These are phyloP conservation scores for Penicillium psychrofluorescens DNA, from an alignment of 495 filamentous ascomycete species.

Conservation along the genomic window DNA sequence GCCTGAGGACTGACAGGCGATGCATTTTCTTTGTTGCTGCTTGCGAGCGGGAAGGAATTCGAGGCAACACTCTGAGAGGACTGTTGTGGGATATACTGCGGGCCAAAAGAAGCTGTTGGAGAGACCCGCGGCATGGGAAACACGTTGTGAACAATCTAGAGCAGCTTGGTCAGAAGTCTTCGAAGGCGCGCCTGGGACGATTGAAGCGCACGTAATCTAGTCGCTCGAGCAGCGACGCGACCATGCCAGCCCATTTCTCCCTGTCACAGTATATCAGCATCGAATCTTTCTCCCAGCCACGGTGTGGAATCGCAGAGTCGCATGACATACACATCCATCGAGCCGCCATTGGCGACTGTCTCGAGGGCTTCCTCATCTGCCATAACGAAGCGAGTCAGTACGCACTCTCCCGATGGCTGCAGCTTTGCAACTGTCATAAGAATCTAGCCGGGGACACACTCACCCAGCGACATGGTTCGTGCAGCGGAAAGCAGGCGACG, in stretches of 20 bases:
- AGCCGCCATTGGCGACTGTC: conserved; percentile 55
- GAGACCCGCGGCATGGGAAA: conserved; percentile 42
- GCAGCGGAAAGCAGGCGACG: conserved; percentile 8
- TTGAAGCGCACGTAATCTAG: conserved; percentile 42
- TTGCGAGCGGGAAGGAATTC: conserved; percentile 22
- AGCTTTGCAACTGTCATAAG: background rate
- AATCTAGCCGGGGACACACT: conserved; percentile 1
- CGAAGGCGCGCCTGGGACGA: background rate
- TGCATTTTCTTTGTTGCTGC: conserved; percentile 49
- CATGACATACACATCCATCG: conserved; percentile 58
- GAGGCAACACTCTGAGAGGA: conserved; percentile 27
- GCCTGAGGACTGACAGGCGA: conserved; percentile 27
- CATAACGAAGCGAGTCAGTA: background rate
- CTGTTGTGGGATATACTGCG: conserved; percentile 19
- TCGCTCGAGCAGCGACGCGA: conserved; percentile 42
- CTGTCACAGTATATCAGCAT: conserved; percentile 31
- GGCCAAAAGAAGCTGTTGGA: conserved; percentile 15
- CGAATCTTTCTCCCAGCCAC: conserved; percentile 1
- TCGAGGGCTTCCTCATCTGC: conserved; percentile 57
- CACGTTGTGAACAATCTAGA: conserved; percentile 45
- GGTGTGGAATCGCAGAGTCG: background rate
- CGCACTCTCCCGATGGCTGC: no score
- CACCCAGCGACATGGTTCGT: conserved; percentile 34
- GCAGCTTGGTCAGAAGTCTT: conserved; percentile 4
- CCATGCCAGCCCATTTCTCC: conserved; percentile 47